Percentiles rank a stretch among this genome's conserved stretches.
These are phyloP conservation scores for Diplodia corticola DNA, from an alignment of 2,329 filamentous ascomycete genomes.

Conservation along the genomic window DNA sequence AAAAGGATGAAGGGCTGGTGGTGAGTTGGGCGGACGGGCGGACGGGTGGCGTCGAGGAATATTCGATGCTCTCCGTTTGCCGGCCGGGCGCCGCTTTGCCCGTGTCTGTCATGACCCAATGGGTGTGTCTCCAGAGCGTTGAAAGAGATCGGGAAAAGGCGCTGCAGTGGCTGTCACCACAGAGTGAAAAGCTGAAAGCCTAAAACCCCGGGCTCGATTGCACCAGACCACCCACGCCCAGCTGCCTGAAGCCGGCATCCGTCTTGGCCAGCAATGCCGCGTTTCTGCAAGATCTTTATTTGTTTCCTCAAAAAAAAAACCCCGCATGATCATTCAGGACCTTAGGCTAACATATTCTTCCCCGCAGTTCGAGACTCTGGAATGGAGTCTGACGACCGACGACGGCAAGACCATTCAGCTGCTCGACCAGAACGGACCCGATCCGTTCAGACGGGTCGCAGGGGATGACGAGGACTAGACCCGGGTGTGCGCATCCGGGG, in stretches of 20 bases:
- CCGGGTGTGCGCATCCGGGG: neutral
- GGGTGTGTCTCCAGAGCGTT: neutral
- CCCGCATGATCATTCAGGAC: neutral
- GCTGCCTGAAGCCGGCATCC: neutral
- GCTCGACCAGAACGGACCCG: constrained; percentile 60
- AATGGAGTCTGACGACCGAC: constrained; percentile 79
- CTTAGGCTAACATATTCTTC: neutral
- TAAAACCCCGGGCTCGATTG: neutral
- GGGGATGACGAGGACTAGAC: constrained; percentile 8
- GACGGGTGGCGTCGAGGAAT: too few species aligned
- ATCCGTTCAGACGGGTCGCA: constrained; percentile 63
- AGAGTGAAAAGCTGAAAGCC: neutral
- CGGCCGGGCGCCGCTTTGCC: neutral
- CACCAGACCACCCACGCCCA: neutral
- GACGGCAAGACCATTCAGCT: constrained; percentile 71
- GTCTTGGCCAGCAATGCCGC: neutral
- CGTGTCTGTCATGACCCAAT: neutral
- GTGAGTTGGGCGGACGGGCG: neutral
- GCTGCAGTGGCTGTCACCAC: neutral
- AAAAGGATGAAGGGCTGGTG: neutral
- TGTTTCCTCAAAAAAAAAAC: too few species aligned
- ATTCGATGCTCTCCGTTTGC: neutral
- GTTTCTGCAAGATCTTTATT: neutral
- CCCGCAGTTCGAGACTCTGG: constrained; percentile 76
- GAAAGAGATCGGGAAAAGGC: neutral